Evolutionary conservation across 1,284 basidiomycete genomes (phyloP), one percentile per base, ranked within the genome.

Genomic region (Pyrrhoderma lamaoense): DNA sequence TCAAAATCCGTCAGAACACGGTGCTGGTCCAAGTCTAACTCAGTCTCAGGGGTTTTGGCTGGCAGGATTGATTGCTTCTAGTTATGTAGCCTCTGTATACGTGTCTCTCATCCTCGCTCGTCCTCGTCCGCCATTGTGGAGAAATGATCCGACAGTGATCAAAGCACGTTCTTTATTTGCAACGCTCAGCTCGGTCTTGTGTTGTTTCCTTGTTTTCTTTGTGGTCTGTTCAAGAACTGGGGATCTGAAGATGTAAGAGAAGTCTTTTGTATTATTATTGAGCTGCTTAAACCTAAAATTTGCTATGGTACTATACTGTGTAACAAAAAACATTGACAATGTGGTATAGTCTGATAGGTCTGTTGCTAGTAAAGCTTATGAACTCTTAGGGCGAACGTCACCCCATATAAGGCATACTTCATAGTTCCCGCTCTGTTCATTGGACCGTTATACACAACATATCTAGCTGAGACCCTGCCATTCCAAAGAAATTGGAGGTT

Each of bases 351-450:
- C n/a, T n/a, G n/a, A n/a, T n/a, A n/a, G n/a, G n/a, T n/a, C n/a
- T n/a, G n/a, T n/a, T n/a, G n/a, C n/a, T n/a, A n/a, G n/a, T n/a
- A n/a, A n/a, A n/a, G n/a, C n/a, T n/a, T n/a, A 59, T 54, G n/a
- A 62, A 58, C 60, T 62, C 3, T 60, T 70, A 14, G 69, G 68
- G 5, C 27, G 27, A 31, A 11, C 11, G 27, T 31, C 11, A 31
- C 27, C 11, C 27, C 27, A 5, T 31, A 31, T 31, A 63, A 72
- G 2, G 75, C 89, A 0, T 82, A 83, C 59, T 64, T 89, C 8
- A 71, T 96, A 25, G 85, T 87, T 0, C 87, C 89, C 0, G 57
- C 80, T 2, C 74, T 98, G n/a, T 95, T 89, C 64, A 64, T 82
- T 2, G 95, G 95, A 0, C 91, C 93, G 0, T 67, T 98, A 0